These are phyloP conservation scores for Apiospora kogelbergensis DNA, from an alignment of 2,329 filamentous ascomycete genomes.

Conservation along the genomic window DNA sequence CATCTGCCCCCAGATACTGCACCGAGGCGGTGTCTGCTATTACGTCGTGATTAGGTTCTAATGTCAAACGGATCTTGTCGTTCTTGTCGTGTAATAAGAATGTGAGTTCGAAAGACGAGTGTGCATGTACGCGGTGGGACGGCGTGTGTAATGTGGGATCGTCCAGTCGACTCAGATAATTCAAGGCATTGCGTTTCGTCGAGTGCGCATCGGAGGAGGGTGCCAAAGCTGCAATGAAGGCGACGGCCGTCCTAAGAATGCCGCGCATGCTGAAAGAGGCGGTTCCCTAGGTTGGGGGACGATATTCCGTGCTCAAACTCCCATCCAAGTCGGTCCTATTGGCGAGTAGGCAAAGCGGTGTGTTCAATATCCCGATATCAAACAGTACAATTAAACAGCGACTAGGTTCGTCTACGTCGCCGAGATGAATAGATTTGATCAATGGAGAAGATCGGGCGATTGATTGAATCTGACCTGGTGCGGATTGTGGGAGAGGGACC, in stretches of 20 bases:
- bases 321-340: constrained; percentile 21
- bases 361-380: constrained; percentile 5
- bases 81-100: constrained; percentile 70
- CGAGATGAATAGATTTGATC: neutral
- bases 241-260: constrained; percentile 27
- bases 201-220: constrained; percentile 60
- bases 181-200: constrained; percentile 72
- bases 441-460: neutral
- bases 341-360: neutral
- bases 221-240: constrained; percentile 29
- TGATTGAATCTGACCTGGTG: neutral
- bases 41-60: constrained; percentile 91
- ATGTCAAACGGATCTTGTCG: constrained; percentile 72
- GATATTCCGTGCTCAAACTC: constrained; percentile 20
- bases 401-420: neutral
- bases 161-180: constrained; percentile 70
- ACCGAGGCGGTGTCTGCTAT: constrained; percentile 74
- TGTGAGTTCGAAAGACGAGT: constrained; percentile 80
- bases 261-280: constrained; percentile 28
- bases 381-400: neutral
- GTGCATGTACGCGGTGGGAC: constrained; percentile 74
- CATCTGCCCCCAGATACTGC: constrained; percentile 70
- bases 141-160: constrained; percentile 76
- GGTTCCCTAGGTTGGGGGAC: constrained; percentile 24
- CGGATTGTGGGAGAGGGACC: neutral